phyloP scores from a whole-genome alignment of 257 asterid genomes.

The Striga asiatica region DNA sequence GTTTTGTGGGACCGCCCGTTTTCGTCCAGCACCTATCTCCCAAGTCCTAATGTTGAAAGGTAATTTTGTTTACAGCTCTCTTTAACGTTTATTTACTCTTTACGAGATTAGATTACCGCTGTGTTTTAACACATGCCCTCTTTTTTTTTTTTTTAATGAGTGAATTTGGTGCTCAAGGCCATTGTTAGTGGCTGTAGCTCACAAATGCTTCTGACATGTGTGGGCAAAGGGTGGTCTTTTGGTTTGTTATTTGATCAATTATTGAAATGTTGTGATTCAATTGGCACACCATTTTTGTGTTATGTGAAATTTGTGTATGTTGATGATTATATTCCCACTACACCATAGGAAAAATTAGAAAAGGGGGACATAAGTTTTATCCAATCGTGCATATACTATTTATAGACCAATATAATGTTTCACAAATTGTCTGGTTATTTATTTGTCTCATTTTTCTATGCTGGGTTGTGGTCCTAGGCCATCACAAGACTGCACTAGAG shows the following conservation, averaged over 20 bases:
- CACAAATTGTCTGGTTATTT: background rate
- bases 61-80: conserved; percentile 11
- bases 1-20: conserved; percentile 84
- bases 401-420: background rate
- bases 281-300: no score
- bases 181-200: conserved; percentile 5
- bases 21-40: conserved; percentile 54
- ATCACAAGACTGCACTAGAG: conserved; percentile 86
- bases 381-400: no score
- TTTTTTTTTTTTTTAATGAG: no score
- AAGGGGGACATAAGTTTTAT: no score
- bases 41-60: conserved; percentile 53
- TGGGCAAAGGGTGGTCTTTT: conserved; percentile 1
- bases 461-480: conserved; percentile 78
- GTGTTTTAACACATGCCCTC: no score
- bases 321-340: conserved; percentile 23
- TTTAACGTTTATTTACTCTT: no score
- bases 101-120: no score
- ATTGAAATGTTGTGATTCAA: conserved; percentile 4
- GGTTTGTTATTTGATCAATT: conserved; percentile 1
- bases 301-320: conserved; percentile 12
- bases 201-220: conserved; percentile 9
- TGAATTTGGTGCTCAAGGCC: no score
- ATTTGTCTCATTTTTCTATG: conserved; percentile 9
- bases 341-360: no score